These are phyloP conservation scores for Epichloe typhina DNA, from an alignment of 2,329 filamentous ascomycete species.

Conservation along the genomic window DNA sequence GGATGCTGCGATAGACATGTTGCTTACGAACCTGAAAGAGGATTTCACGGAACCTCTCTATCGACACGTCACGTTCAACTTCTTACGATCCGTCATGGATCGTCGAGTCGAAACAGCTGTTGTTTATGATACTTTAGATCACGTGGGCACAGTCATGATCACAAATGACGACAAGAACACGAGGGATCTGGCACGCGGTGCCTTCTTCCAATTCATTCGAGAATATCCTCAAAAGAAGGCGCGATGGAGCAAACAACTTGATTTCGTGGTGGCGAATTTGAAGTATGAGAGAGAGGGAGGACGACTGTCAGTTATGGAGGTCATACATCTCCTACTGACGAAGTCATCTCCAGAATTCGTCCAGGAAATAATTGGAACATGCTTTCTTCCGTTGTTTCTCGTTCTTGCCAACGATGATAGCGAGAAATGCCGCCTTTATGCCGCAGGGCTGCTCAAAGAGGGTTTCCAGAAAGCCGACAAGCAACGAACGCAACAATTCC, in stretches of 20 bases:
- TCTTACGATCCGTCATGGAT: constrained; percentile 75
- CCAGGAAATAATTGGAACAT: constrained; percentile 66
- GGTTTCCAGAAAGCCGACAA: constrained; percentile 67
- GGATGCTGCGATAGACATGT: constrained; percentile 67
- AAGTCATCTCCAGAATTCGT: constrained; percentile 74
- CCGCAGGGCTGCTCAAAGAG: constrained; percentile 65
- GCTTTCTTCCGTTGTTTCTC: constrained; percentile 78
- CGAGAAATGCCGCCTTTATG: constrained; percentile 70
- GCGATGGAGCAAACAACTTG: constrained; percentile 77
- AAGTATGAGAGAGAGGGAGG: constrained; percentile 83
- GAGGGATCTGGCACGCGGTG: constrained; percentile 73
- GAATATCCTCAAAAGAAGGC: constrained; percentile 90
- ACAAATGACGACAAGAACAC: constrained; percentile 86
- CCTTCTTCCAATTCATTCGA: constrained; percentile 86
- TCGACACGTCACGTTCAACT: constrained; percentile 89
- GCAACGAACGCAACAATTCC: constrained; percentile 57
- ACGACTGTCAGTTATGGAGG: constrained; percentile 84
- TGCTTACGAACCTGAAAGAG: constrained; percentile 69
- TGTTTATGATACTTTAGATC: constrained; percentile 85
- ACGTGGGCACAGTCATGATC: constrained; percentile 84
- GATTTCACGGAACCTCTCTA: constrained; percentile 88
- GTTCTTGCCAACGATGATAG: constrained; percentile 82
- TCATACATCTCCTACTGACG: constrained; percentile 70
- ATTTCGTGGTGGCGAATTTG: constrained; percentile 80
- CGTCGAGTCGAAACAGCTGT: constrained; percentile 74